Evolutionary conservation across 345 rosid genomes (phyloP), one percentile per base, ranked within the genome.

Genomic region (Turritis glabra): DNA sequence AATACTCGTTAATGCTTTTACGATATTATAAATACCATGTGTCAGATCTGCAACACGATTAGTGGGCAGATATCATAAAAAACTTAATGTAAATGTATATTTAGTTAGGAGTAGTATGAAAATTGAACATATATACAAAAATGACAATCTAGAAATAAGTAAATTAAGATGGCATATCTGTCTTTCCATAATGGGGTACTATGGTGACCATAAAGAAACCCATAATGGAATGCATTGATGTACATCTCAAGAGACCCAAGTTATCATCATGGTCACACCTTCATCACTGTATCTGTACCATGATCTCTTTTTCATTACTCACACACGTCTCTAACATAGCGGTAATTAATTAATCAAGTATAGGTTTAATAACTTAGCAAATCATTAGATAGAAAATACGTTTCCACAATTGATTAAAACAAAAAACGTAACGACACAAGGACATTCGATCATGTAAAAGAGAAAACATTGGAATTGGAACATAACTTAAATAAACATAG

Each of bases 311-410:
- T 46, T 65, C n/a, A 64, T 33, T 18, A 37, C 37, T 44, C 17
- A 18, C 13, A 32, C 30, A 43, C 15, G 17, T 44, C 72, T 64
- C 50, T 56, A 38, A 22, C 57, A 54, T 54, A 41, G 35, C 32
- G 25, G 23, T 2, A 14, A 40, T 4, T 40, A 38, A 30, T 21
- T 43, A 47, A 46, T 50, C 8, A 57, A 26, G 14, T 30, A 18
- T 22, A 30, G 27, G 46, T 11, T 30, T 23, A 8, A 35, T 29
- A 26, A 5, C n/a, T 53, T 84, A 82, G 58, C 83, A 35, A 48
- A 79, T 64, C 69, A 83, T 86, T 69, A 83, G 71, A 9, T 85
- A 41, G 81, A 86, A 85, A 85, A 72, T 89, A 87, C 43, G 76
- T 85, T 22, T 82, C 79, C 85, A 86, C n/a, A n/a, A n/a, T n/a